Base-by-base conservation (phyloP, 805 yeast species). In the Saturnispora saitoi region DNA sequence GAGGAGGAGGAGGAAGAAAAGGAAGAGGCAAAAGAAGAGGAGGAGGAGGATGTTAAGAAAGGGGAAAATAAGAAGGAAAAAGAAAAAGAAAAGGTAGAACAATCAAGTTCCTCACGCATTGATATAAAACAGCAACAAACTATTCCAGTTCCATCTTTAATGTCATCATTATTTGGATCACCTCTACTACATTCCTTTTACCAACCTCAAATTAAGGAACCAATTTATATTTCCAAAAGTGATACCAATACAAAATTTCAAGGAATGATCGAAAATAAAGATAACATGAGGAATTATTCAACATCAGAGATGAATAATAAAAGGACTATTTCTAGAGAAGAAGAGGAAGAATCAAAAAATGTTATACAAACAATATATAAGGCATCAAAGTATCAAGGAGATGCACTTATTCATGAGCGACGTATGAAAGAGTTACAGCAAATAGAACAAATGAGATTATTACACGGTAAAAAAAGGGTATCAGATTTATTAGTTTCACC, bases 181-280 rank as follows among this genome's bases (percentile, higher is more conserved):
- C 54, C 58, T 6, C 39, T 55, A 10, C 30, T 55, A 10, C 48
- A 42, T 38, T 51, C 61, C 17, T 54, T 62, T 24, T 60, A 59
- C 43, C 55, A 54, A 32, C 66, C 65, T 14, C 48, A 47, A 22
- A 43, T 56, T 12, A 55, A 52, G 32, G 58, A 59, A 15, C 63
- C 64, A 20, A 56, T 61, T 24, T 54, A 55, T 47, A 47, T 61
- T 39, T 42, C 49, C 11, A 42, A 39, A 24, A 15, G 24, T 20
- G 32, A 34, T 34, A 34, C 38, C 38, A 34, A 34, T 34, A 15
- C 12, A 34, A 34, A 34, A 17, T 34, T 34, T 10, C 38, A 15
- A 17, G 38, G 38, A 34, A 34, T 8, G 22, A 34, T 34, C 17
- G 24, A 15, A 15, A 34, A 34, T 17, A 19, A 34, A 34, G 14